Base-by-base conservation (phyloP, 768 basidiomycete species). In the Mrakia gelida region DNA sequence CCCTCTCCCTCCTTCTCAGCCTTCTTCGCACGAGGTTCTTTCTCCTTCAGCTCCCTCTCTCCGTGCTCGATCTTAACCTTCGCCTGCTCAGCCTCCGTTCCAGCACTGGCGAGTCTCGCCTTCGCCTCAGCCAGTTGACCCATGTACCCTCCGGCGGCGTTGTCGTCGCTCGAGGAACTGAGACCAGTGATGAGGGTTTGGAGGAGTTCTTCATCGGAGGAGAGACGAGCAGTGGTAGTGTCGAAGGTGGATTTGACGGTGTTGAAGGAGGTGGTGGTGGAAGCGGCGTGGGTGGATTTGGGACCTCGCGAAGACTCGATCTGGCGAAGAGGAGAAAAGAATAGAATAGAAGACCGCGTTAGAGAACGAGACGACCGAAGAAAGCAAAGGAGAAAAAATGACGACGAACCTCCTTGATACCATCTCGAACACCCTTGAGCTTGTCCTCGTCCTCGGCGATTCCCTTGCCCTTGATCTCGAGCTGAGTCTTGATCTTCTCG, bases 131-230 rank as follows among this genome's bases (percentile, higher is more conserved):
- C 92, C 61, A 99, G 89, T 83, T 98, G 95, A 28, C 95, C 97
- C 90, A 98, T 91, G 84, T 98, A 98, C 0, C 97, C 97, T 3
- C 95, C 94, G 13, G 92, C 91, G 15, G 90, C 89, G 26, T 89
- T 88, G 59, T 89, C 90, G 77, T 89, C 89, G 41, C 87, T 84
- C 72, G 88, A 88, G 6, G 92, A 91, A 1, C 94, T 90, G 15
- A 98, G 89, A 63, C 97, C 97, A 0, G 96, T 98, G 68, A 96
- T 87, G 28, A 98, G 89, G 0, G 94, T 93, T 84, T 98, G 96
- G 0, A 98, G 88, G n/a, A 98, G 91, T 81, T 95, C 93, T 84
- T 98, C 95, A 23, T 91, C 88, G 28, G 89, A 91, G 21, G 88
- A 83, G 13, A 96, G 88, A 41, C 90, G 88, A 7, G 87, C 85